Conservation (phyloP, 2,329 filamentous ascomycete genomes). For the Myotisia sp. region DNA sequence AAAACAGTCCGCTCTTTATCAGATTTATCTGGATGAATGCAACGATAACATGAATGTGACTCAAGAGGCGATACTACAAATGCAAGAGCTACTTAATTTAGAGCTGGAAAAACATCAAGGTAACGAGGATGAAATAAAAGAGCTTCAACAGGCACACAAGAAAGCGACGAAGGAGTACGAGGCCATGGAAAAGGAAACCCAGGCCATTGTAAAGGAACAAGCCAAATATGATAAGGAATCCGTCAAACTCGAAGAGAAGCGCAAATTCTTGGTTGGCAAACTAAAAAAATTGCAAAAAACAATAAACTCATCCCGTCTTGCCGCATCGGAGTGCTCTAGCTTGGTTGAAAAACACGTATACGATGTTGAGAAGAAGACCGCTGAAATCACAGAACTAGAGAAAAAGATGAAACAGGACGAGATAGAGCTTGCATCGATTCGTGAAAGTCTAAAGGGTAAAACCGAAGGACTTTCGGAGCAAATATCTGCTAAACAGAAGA, state of each 20-base stretch:
- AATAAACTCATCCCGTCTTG: constrained; percentile 60
- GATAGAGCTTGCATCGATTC: constrained; percentile 64
- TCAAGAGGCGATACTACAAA: constrained; percentile 76
- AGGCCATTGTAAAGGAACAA: constrained; percentile 69
- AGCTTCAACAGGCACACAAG: constrained; percentile 71
- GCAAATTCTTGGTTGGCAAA: constrained; percentile 82
- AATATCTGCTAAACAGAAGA: constrained; percentile 83
- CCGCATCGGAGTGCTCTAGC: constrained; percentile 58
- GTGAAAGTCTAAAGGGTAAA: constrained; percentile 82
- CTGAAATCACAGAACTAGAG: constrained; percentile 66
- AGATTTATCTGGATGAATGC: constrained; percentile 79
- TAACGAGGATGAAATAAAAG: constrained; percentile 77
- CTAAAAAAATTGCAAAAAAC: constrained; percentile 90
- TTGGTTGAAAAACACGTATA: constrained; percentile 62
- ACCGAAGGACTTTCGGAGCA: constrained; percentile 88
- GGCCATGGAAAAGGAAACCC: constrained; percentile 63
- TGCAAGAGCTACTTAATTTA: constrained; percentile 70
- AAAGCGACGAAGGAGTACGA: constrained; percentile 73
- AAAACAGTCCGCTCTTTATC: constrained; percentile 85
- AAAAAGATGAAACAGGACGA: constrained; percentile 64
- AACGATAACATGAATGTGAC: constrained; percentile 78
- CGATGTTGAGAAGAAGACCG: constrained; percentile 61
- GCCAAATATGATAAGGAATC: constrained; percentile 89
- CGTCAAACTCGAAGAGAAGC: constrained; percentile 96
- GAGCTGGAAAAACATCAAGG: constrained; percentile 89